Conservation (phyloP, 2,329 filamentous ascomycete genomes). For the Microsporum ferrugineum region DNA sequence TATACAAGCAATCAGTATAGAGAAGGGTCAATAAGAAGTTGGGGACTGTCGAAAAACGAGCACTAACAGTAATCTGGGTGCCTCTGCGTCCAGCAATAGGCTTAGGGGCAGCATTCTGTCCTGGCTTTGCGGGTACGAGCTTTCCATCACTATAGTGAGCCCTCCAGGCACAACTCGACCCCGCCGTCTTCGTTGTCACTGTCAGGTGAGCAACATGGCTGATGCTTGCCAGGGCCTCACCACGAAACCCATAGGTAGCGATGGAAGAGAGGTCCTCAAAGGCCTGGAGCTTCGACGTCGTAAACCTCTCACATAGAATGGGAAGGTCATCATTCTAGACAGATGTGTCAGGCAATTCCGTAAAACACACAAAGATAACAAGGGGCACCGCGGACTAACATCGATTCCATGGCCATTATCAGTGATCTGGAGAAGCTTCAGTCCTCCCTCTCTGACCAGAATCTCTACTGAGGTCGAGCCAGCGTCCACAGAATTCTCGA, state of each 20-base stretch:
- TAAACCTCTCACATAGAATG: conserved; percentile 91
- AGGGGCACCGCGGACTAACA: conserved; percentile 41
- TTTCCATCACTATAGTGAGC: conserved; percentile 78
- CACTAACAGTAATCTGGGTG: conserved; percentile 70
- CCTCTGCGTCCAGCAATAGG: conserved; percentile 76
- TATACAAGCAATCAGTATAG: conserved; percentile 17
- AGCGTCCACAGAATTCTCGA: conserved; percentile 97
- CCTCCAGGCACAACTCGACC: conserved; percentile 80
- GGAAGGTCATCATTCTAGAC: conserved; percentile 72
- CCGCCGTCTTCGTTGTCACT: conserved; percentile 85
- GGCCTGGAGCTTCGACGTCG: conserved; percentile 84
- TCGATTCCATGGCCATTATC: conserved; percentile 96
- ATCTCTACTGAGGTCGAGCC: conserved; percentile 85
- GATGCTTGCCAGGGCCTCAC: conserved; percentile 91
- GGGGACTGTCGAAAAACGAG: not conserved
- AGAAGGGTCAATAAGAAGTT: not conserved
- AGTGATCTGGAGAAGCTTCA: conserved; percentile 92
- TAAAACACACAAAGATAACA: not conserved
- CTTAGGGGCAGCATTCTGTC: conserved; percentile 75
- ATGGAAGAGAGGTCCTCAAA: conserved; percentile 90
- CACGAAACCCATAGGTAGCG: conserved; percentile 92
- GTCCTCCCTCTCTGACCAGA: conserved; percentile 82
- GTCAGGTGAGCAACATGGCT: conserved; percentile 95
- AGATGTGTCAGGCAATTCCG: not conserved
- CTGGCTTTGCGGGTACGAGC: conserved; percentile 71